Percentiles rank a stretch among this genome's conserved stretches.
phyloP scores from a whole-genome alignment of 768 basidiomycete genomes.

The Auricularia cornea region DNA sequence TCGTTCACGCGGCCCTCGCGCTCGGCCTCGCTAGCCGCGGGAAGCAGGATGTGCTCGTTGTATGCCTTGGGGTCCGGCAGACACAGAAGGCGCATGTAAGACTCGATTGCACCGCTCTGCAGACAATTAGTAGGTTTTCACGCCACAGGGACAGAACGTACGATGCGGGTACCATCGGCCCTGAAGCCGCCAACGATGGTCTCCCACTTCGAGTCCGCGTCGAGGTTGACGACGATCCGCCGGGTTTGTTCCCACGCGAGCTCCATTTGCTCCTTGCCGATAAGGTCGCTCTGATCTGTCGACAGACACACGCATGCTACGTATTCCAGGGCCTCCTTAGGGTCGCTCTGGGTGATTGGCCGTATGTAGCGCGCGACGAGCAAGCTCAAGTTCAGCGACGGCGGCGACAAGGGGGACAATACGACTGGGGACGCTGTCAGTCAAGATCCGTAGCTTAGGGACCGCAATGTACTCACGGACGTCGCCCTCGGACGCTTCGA shows the following conservation, averaged over 20 bases:
- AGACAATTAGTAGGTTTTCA: not conserved
- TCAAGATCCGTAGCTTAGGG: not conserved
- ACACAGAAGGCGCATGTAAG: conserved; percentile 66
- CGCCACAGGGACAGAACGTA: conserved; percentile 31
- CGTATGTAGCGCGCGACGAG: conserved; percentile 89
- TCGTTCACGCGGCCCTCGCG: conserved; percentile 79
- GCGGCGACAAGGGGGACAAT: conserved; percentile 55
- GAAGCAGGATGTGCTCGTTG: conserved; percentile 73
- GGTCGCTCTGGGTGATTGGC: conserved; percentile 87
- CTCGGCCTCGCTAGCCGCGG: conserved; percentile 74
- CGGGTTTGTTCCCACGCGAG: conserved; percentile 72
- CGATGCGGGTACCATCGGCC: conserved; percentile 82
- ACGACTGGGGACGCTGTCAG: conserved; percentile 43
- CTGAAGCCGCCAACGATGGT: conserved; percentile 91
- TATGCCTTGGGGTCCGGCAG: conserved; percentile 59
- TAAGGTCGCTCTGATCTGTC: conserved; percentile 57
- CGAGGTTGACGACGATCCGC: conserved; percentile 69
- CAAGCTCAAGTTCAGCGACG: conserved; percentile 73
- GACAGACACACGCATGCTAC: conserved; percentile 79
- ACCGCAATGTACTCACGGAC: conserved; percentile 46
- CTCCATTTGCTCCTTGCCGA: conserved; percentile 81
- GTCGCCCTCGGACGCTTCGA: conserved; percentile 78
- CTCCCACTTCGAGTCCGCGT: conserved; percentile 78
- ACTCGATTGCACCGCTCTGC: conserved; percentile 83
- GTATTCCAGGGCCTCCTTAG: conserved; percentile 90